Evolutionary conservation across 108 stramenopile genomes (phyloP).

Genomic region (Schizochytrium sp.): DNA sequence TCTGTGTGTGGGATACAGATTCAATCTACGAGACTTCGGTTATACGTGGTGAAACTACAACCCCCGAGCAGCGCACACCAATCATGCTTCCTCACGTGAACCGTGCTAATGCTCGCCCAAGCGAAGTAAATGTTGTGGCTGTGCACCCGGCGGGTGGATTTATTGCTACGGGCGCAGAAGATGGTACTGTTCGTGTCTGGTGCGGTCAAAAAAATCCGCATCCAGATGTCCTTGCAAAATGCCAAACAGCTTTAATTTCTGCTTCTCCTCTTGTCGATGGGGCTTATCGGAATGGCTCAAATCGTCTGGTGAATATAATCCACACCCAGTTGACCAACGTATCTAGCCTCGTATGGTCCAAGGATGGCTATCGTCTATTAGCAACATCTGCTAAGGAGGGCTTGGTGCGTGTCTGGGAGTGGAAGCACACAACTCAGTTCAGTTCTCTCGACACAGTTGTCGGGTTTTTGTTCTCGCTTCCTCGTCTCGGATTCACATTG

Average conservation of each 20-base stretch:
- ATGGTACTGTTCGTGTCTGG: slow-evolving; percentile 40
- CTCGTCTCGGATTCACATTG: neutral
- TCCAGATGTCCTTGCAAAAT: neutral
- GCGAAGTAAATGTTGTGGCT: slow-evolving; percentile 38
- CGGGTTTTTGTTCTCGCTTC: slow-evolving; percentile 23
- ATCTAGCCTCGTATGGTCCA: slow-evolving; percentile 41
- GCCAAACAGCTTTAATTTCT: slow-evolving; percentile 55
- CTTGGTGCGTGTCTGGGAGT: slow-evolving; percentile 42
- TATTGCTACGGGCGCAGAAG: slow-evolving; percentile 29
- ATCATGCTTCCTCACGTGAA: slow-evolving; percentile 15
- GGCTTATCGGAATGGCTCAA: slow-evolving; percentile 28
- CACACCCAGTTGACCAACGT: neutral
- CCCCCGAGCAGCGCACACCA: slow-evolving; percentile 43
- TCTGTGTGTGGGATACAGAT: slow-evolving; percentile 43
- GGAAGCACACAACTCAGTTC: slow-evolving; percentile 51
- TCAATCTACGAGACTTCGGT: slow-evolving; percentile 49
- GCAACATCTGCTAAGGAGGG: slow-evolving; percentile 47
- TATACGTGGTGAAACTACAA: slow-evolving; percentile 20
- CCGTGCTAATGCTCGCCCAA: neutral
- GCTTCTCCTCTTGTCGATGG: slow-evolving; percentile 45
- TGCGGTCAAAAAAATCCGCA: neutral
- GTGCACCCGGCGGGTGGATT: slow-evolving; percentile 33
- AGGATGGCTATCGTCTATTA: slow-evolving; percentile 31
- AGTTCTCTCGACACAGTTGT: slow-evolving; percentile 13
- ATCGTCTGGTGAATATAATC: slow-evolving; percentile 16